A percentile compares a stretch with the other conserved stretches of the same genome.
These are phyloP conservation scores for Jaltomata sinuosa DNA, from an alignment of 257 asterid genomes.

Conservation along the genomic window DNA sequence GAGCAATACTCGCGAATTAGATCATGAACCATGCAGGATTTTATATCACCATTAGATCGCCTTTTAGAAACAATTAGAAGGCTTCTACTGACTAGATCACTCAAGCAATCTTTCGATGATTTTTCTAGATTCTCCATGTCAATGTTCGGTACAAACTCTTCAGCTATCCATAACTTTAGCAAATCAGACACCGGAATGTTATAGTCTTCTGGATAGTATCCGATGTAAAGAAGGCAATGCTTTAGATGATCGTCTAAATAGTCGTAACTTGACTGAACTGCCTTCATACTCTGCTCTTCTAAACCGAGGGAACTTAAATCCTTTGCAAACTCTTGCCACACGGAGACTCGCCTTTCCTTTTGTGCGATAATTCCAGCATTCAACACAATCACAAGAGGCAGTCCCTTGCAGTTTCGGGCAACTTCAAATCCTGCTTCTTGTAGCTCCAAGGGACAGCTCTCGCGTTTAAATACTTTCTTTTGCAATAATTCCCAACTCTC, in stretches of 20 bases:
- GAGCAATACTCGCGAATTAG: slow-evolving; percentile 1
- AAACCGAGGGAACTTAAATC: background rate
- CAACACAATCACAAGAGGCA: background rate
- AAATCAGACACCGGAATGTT: background rate
- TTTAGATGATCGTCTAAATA: background rate
- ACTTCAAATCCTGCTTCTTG: background rate
- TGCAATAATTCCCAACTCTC: slow-evolving; percentile 1
- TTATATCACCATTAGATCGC: slow-evolving; percentile 3
- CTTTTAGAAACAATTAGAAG: background rate
- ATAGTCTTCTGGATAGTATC: background rate
- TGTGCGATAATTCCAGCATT: background rate
- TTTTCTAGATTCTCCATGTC: background rate
- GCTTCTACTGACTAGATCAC: slow-evolving; percentile 4
- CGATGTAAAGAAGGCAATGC: background rate
- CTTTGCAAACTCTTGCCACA: background rate
- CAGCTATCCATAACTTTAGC: slow-evolving; percentile 2
- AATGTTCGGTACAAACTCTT: background rate
- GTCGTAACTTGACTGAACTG: background rate
- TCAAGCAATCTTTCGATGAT: background rate
- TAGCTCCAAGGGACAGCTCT: background rate
- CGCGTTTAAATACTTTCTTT: background rate
- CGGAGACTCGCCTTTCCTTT: background rate
- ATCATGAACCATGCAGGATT: slow-evolving; percentile 3
- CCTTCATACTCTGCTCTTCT: background rate
- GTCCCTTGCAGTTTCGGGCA: background rate